Percentiles rank a stretch among this genome's conserved stretches.
phyloP scores from a whole-genome alignment of 768 basidiomycete genomes.

The Kwoniella sp. region DNA sequence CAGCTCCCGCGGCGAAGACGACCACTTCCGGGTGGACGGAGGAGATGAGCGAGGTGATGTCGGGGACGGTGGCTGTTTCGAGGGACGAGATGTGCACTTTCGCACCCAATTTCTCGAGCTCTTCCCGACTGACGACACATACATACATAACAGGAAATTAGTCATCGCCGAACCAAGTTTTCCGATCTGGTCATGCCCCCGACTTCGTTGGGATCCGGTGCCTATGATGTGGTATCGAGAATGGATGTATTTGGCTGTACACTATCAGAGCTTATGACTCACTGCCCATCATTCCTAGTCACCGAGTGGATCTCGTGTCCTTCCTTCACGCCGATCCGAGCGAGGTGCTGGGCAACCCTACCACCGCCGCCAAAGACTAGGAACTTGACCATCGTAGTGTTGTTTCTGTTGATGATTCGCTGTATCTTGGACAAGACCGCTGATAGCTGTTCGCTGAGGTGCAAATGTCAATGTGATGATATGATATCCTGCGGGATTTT shows the following conservation, averaged over 20 bases:
- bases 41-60: constrained; percentile 61
- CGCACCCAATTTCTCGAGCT: constrained; percentile 59
- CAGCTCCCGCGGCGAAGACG: constrained; percentile 61
- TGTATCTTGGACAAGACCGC: background rate
- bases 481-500: too few species aligned
- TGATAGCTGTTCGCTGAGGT: too few species aligned
- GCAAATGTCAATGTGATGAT: too few species aligned
- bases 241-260: too few species aligned
- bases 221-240: too few species aligned
- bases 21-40: constrained; percentile 54
- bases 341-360: constrained; percentile 61
- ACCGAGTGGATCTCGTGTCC: constrained; percentile 63
- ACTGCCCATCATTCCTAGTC: constrained; percentile 62
- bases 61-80: constrained; percentile 61
- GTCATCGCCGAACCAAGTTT: too few species aligned
- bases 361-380: constrained; percentile 53
- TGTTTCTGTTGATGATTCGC: constrained; percentile 9
- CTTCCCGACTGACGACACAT: constrained; percentile 36
- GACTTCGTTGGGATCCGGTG: too few species aligned
- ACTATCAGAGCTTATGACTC: too few species aligned
- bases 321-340: constrained; percentile 60
- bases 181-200: too few species aligned
- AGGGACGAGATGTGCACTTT: constrained; percentile 65
- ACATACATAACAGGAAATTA: background rate
- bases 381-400: constrained; percentile 43